phyloP scores from a whole-genome alignment of 768 basidiomycete species.

The Pholiota conissans region DNA sequence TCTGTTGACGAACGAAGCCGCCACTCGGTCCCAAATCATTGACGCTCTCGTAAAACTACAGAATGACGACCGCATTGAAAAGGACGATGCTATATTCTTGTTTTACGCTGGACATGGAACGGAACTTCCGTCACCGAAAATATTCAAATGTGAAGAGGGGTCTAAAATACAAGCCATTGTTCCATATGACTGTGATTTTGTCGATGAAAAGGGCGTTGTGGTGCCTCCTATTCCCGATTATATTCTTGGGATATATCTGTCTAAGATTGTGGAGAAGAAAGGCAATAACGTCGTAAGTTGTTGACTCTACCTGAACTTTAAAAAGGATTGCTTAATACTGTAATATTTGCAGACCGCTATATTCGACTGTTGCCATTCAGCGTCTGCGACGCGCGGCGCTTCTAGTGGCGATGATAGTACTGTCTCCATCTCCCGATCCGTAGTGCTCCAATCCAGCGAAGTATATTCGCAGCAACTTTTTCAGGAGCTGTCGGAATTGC shows the following conservation, averaged over 20 bases:
- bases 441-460: background rate
- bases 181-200: constrained; percentile 11
- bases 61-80: background rate
- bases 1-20: constrained; percentile 4
- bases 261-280: constrained; percentile 5
- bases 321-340: background rate
- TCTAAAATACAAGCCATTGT: constrained; percentile 11
- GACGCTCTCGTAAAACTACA: background rate
- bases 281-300: constrained; percentile 16
- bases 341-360: constrained; percentile 10
- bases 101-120: constrained; percentile 16
- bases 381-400: constrained; percentile 6
- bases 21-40: constrained; percentile 11
- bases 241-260: constrained; percentile 7
- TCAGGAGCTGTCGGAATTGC: background rate
- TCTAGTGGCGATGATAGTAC: background rate
- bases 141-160: background rate
- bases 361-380: constrained; percentile 16
- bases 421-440: constrained; percentile 5
- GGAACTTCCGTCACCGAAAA: background rate
- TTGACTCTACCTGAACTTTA: background rate
- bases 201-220: background rate
- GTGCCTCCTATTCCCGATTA: constrained; percentile 10
- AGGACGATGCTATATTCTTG: constrained; percentile 12
- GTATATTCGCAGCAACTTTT: background rate